Percentiles rank a stretch among this genome's conserved stretches.
Conservation (phyloP, 306 rosid genomes). For the Senna siamea region DNA sequence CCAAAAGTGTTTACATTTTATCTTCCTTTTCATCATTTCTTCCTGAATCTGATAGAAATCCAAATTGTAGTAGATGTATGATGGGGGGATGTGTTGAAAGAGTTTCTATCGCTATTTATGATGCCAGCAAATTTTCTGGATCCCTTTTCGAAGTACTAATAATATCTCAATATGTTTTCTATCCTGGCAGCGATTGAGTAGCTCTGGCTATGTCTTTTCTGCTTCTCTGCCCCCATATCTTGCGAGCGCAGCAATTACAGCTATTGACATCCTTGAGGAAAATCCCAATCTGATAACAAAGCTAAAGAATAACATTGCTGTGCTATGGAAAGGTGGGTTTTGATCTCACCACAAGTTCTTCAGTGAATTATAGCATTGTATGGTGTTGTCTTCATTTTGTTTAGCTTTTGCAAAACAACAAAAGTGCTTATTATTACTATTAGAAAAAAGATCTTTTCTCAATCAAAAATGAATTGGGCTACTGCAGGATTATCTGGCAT, state of each 20-base stretch:
- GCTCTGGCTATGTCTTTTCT: slow-evolving; percentile 93
- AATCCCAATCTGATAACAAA: slow-evolving; percentile 70
- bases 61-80: slow-evolving; percentile 14
- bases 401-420: slow-evolving; percentile 19
- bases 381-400: slow-evolving; percentile 6
- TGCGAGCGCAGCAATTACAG: slow-evolving; percentile 85
- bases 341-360: slow-evolving; percentile 24
- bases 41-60: neutral
- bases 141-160: slow-evolving; percentile 42
- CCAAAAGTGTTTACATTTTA: neutral
- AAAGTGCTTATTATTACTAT: slow-evolving; percentile 12
- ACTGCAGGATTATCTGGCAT: slow-evolving; percentile 74
- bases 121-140: slow-evolving; percentile 25
- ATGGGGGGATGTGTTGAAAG: slow-evolving; percentile 14
- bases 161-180: slow-evolving; percentile 31
- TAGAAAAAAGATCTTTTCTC: neutral
- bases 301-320: slow-evolving; percentile 69
- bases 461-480: slow-evolving; percentile 31
- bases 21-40: slow-evolving; percentile 13
- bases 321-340: slow-evolving; percentile 71
- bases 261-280: slow-evolving; percentile 83
- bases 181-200: slow-evolving; percentile 81
- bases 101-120: slow-evolving; percentile 1
- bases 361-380: slow-evolving; percentile 1
- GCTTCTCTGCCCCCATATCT: slow-evolving; percentile 97